Evolutionary conservation across 352 stramenopile genomes (phyloP), one percentile per base, ranked within the genome.

Genomic region (Blastocystis sp.): DNA sequence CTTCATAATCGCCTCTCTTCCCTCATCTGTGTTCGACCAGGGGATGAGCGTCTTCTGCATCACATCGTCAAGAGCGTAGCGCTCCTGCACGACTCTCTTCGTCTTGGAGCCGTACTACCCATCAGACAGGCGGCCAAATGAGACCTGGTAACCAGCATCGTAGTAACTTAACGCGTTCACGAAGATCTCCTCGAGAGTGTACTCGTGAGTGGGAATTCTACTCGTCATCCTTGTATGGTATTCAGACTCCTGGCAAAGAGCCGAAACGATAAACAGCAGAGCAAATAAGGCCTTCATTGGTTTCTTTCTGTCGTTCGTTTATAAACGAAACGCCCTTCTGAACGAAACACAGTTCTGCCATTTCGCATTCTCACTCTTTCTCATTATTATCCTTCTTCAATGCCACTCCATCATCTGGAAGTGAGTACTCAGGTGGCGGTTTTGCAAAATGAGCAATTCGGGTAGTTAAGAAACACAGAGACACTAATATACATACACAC

Each of bases 41-140:
- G 69, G 69, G 62, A 79, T 79, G 34, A 79, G 34, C 17, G 53
- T 79, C 11, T 79, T n/a, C 53, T 79, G 69, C 43, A 79, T n/a
- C 19, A 79, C 69, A 7, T 62, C 62, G 38, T 79, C 69, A 62
- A 79, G 28, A 38, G 28, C 28, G n/a, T 79, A 79, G 23, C 69
- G 48, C 69, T 79, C 69, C 53, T 79, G 69, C n/a, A 79, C 10
- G 0, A 48, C 45, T 2, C n/a, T 43, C 10, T n/a, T 61, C 38
- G 69, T 79, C 19, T 79, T 61, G 21, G 21, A 28, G 21, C 69
- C 69, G 53, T 79, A 79, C 69, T 79, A 79, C 34, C 19, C 10
- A 23, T 62, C 7, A 43, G 21, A n/a, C 1, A 48, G 5, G 1
- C 23, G 53, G 34, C n/a, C 3, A 7, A 28, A 1, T 21, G 0